Evolutionary conservation across 805 yeast genomes (phyloP).

Genomic region (Scheffersomyces stipitis): DNA sequence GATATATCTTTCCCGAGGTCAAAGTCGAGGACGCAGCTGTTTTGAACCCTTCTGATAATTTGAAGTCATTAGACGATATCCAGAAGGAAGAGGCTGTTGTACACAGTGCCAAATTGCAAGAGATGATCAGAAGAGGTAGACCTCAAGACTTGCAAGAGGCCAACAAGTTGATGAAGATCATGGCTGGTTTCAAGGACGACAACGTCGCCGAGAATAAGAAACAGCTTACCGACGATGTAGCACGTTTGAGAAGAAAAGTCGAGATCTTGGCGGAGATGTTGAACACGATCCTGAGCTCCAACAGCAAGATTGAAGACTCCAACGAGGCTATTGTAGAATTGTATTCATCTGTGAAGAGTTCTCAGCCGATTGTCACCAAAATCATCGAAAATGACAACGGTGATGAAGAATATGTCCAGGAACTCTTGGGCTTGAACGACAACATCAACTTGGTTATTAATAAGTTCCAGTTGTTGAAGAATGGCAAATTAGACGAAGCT

Average conservation of each 20-base stretch:
- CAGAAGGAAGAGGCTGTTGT: constrained; percentile 91
- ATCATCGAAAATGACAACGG: constrained; percentile 81
- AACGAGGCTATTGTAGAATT: constrained; percentile 81
- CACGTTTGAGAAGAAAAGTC: constrained; percentile 79
- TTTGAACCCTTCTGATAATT: constrained; percentile 80
- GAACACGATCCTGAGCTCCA: constrained; percentile 42
- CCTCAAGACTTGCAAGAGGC: constrained; percentile 97
- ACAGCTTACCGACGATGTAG: constrained; percentile 79
- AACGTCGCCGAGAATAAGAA: constrained; percentile 70
- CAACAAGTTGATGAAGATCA: constrained; percentile 91
- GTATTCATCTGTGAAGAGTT: constrained; percentile 71
- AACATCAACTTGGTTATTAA: constrained; percentile 65
- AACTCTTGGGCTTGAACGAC: constrained; percentile 70
- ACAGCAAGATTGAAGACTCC: constrained; percentile 39
- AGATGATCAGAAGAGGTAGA: constrained; percentile 89
- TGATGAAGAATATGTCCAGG: constrained; percentile 54
- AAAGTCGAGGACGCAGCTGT: constrained; percentile 91
- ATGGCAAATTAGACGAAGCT: constrained; percentile 63
- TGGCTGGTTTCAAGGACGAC: constrained; percentile 96
- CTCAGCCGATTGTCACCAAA: constrained; percentile 84
- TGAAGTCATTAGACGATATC: constrained; percentile 85
- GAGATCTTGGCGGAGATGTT: constrained; percentile 89
- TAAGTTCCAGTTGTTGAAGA: constrained; percentile 64
- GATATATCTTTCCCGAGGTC: constrained; percentile 90
- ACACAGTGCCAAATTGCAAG: constrained; percentile 93